Conservation (phyloP, 75 land plant genomes). For the Gnetum montanum region DNA sequence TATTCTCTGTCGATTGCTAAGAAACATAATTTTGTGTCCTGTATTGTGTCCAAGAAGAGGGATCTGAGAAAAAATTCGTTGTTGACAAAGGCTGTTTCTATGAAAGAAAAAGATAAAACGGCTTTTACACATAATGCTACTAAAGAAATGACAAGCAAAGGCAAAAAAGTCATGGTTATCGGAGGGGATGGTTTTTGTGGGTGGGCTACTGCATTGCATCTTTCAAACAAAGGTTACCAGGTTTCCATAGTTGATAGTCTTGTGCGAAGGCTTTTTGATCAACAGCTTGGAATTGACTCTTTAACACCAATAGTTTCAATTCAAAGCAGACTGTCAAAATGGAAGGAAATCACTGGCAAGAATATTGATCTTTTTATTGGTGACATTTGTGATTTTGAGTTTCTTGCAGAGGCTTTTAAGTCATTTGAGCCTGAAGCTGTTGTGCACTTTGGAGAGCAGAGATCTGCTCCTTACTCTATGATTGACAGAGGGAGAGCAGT, state of each 20-base stretch:
- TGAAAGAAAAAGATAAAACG: conserved; percentile 14
- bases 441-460: conserved; percentile 95
- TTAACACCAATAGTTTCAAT: conserved; percentile 90
- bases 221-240: conserved; percentile 82
- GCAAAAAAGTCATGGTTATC: conserved; percentile 78
- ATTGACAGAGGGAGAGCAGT: conserved; percentile 90
- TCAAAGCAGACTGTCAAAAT: conserved; percentile 65
- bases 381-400: conserved; percentile 96
- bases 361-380: conserved; percentile 62
- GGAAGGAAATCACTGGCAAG: conserved; percentile 80
- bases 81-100: conserved; percentile 7
- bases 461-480: conserved; percentile 99
- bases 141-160: neutral
- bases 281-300: conserved; percentile 86
- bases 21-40: neutral
- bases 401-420: conserved; percentile 68
- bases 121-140: neutral
- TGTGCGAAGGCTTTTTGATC: conserved; percentile 84
- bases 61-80: neutral
- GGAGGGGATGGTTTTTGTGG: conserved; percentile 99
- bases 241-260: conserved; percentile 92
- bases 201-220: conserved; percentile 98
- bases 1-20: neutral
- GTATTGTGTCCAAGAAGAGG: neutral
- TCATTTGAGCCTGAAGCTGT: conserved; percentile 88